These are phyloP conservation scores for Jamesozyma rosinii DNA, from an alignment of 805 yeast species.

Conservation along the genomic window DNA sequence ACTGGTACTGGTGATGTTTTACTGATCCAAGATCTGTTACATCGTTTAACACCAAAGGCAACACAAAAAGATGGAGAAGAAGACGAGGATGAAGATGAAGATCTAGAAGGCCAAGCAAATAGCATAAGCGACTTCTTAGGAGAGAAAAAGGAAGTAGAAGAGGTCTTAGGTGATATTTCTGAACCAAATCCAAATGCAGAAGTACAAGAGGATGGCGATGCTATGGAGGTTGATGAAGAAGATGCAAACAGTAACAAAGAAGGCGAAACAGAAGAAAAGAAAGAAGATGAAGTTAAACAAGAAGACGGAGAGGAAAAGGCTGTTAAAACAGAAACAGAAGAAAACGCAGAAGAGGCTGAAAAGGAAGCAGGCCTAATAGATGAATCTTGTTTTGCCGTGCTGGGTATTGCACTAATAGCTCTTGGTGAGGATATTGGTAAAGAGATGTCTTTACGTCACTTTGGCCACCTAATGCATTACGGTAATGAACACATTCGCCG, in stretches of 20 bases:
- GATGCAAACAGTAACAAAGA: conserved; percentile 10
- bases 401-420: conserved; percentile 89
- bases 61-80: conserved; percentile 49
- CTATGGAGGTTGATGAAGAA: conserved; percentile 18
- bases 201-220: conserved; percentile 17
- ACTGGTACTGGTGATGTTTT: conserved; percentile 97
- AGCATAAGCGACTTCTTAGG: conserved; percentile 29
- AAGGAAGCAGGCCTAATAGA: conserved; percentile 28
- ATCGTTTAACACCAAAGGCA: conserved; percentile 69
- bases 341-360: conserved; percentile 24
- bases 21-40: conserved; percentile 83
- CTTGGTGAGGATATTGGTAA: conserved; percentile 98
- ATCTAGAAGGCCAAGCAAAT: conserved; percentile 26
- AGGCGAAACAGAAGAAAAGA: conserved; percentile 34
- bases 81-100: conserved; percentile 46
- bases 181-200: conserved; percentile 12
- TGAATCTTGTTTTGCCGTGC: conserved; percentile 70
- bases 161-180: conserved; percentile 18
- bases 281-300: conserved; percentile 33
- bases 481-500: conserved; percentile 86
- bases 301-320: conserved; percentile 20
- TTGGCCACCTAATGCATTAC: conserved; percentile 95
- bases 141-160: conserved; percentile 22
- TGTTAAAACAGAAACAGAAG: conserved; percentile 23
- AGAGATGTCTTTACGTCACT: conserved; percentile 94